Evolutionary conservation across 352 stramenopile species (phyloP), one percentile per base, ranked within the genome.

Genomic region (Globisporangium middletonii): DNA sequence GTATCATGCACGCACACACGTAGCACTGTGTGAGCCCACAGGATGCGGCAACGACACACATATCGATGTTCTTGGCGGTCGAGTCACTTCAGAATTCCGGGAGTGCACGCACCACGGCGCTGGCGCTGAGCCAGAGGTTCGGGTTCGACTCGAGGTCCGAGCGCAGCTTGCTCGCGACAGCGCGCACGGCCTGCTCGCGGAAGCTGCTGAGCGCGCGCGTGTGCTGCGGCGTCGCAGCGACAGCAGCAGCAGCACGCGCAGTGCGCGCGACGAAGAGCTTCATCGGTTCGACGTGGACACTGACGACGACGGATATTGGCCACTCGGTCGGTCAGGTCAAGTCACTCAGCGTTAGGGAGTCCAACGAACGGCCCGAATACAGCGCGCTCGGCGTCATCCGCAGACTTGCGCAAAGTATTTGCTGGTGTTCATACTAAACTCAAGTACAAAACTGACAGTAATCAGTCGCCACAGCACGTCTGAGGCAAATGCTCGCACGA

Each of bases 111-210:
- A 94, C 84, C 69, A 94, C 80, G 28, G 79, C 82, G 37, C 72
- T 72, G 26, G 72, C 83, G 55, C 84, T 84, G 48, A 94, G 80
- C 84, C 84, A 94, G 37, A 94, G 64, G 58, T 88, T 88, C 48
- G 79, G 71, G 65, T 92, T 94, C 28, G 71, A 75, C 71, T 92
- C 82, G n/a, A 94, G 68, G 57, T 88, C 73, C 7, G 69, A 62
- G 50, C 73, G 75, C 47, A 91, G 66, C 63, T 87, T 85, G 53
- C 63, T 69, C 30, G 76, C 66, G 64, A 86, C 69, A 27, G 74
- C 73, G 47, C 78, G 81, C 50, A 91, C 65, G 2, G 78, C 78
- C 54, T 74, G 75, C 18, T 91, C 81, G 13, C 77, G 69, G 45
- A 92, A 61, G 43, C 75, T 79, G 71, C 77, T 87, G 63, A 86